Base-by-base conservation (phyloP, 768 basidiomycete genomes). In the Boletales sp. region DNA sequence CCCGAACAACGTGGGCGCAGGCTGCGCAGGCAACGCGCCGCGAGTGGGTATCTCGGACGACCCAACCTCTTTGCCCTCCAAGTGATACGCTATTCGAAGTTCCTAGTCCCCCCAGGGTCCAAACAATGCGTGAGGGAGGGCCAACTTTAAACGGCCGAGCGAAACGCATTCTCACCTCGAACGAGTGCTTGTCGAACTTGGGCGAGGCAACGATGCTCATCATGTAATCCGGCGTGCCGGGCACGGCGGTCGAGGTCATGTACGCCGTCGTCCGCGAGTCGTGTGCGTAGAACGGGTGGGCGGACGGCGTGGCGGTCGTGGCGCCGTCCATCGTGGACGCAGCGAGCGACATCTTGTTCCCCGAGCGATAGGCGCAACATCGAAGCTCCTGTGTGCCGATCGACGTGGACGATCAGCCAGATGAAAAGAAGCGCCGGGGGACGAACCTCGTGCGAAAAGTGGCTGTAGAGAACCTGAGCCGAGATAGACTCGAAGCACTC, bases 71-170 rank as follows among this genome's bases (percentile, higher is more conserved):
- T 74, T 73, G 0, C 74, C 69, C 36, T 68, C 65, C n/a, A 68
- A 61, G 31, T 71, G 51, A 48, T 54, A 75, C 0, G 78, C 78
- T 40, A 81, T 55, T 40, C 78, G 78, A 36, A 81, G 72, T 65
- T 82, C 80, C 80, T 82, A 37, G 38, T 18, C 38, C 43, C 27
- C 18, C 40, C 43, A 21, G 43, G 21, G 32, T 15, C 32, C 32
- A 34, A 34, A 34, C 32, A 34, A 11, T 2, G 32, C 24, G 24
- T 24, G 24, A 24, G 24, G 24, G 24, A 29, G 29, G 32, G 6
- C 12, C 10, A 10, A 12, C 24, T 24, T 24, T 24, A 24, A 24
- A 24, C 24, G 24, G 24, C 24, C 24, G 5, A 24, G 24, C 24
- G 24, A 24, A 24, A 24, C 24, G 24, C 24, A 29, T 10, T 24